Percentiles rank a stretch among this genome's conserved stretches.
Evolutionary conservation across 2,329 filamentous ascomycete genomes (phyloP).

Genomic region (Paecilomyces formosus): DNA sequence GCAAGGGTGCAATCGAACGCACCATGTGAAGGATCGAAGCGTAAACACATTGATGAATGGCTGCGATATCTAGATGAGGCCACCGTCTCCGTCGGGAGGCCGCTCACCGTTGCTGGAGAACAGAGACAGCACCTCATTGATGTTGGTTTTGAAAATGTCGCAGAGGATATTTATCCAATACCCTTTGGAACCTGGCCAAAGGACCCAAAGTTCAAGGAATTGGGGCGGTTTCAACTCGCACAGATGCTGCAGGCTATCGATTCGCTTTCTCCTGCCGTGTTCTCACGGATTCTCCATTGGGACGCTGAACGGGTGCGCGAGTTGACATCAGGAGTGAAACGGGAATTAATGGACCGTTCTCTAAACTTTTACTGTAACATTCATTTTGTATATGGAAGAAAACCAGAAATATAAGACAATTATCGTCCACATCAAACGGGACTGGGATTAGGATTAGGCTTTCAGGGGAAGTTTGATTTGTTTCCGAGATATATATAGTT

Average conservation of each 20-base stretch:
- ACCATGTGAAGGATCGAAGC: not conserved
- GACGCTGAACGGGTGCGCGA: not conserved
- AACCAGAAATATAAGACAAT: not conserved
- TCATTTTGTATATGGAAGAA: not conserved
- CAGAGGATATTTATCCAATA: not conserved
- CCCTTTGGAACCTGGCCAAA: not conserved
- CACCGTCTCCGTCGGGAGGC: not conserved
- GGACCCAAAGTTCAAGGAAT: not conserved
- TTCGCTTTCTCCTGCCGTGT: not conserved
- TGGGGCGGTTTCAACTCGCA: not conserved
- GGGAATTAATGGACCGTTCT: not conserved
- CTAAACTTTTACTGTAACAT: not conserved
- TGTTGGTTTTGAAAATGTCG: not conserved
- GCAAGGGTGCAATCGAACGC: slow-evolving; percentile 9
- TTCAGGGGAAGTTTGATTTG: not conserved
- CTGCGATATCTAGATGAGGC: not conserved
- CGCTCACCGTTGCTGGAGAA: not conserved
- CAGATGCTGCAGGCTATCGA: not conserved
- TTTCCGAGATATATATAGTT: not conserved
- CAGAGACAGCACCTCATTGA: not conserved
- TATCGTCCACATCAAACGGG: not conserved
- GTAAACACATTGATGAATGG: not conserved
- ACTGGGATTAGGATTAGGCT: not conserved
- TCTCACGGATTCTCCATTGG: not conserved
- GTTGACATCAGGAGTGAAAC: not conserved